Evolutionary conservation across 768 basidiomycete genomes (phyloP).

Genomic region (Lactarius sp.): DNA sequence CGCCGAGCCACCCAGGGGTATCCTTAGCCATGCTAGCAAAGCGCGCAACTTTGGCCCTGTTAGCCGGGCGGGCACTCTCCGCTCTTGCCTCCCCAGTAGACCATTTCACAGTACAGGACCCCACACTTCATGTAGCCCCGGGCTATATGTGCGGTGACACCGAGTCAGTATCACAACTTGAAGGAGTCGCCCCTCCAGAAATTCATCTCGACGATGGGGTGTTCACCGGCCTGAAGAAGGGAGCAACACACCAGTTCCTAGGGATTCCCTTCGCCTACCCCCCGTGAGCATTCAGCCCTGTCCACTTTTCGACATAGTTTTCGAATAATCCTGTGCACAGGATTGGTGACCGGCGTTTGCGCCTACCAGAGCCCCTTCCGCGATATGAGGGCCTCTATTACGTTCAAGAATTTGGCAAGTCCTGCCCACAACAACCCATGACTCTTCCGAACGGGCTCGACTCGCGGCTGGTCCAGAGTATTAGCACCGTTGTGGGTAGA

Average conservation of each 20-base stretch:
- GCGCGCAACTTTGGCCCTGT: neutral
- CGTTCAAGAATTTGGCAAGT: conserved; percentile 25
- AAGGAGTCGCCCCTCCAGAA: neutral
- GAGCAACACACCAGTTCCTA: conserved; percentile 32
- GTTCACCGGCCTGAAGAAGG: conserved; percentile 30
- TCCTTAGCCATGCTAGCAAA: conserved; percentile 1
- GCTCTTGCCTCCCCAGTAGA: conserved; percentile 10
- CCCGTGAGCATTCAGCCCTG: conserved; percentile 30
- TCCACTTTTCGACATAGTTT: neutral
- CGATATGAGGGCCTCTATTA: conserved; percentile 25
- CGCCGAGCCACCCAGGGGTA: neutral
- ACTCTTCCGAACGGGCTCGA: conserved; percentile 10
- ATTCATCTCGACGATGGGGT: conserved; percentile 32
- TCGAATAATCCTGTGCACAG: conserved; percentile 26
- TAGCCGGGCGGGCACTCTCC: conserved; percentile 8
- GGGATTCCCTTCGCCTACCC: conserved; percentile 40
- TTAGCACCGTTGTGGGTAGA: neutral
- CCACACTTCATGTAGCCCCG: neutral
- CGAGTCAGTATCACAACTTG: neutral
- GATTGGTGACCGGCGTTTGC: conserved; percentile 36
- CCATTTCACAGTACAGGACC: conserved; percentile 1
- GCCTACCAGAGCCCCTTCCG: conserved; percentile 27
- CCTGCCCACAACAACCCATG: conserved; percentile 30
- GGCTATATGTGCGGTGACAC: neutral
- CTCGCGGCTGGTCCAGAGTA: neutral